Percentiles rank a stretch among this genome's conserved stretches.
Conservation (phyloP, 2,329 filamentous ascomycete species). For the Nemania sp. region DNA sequence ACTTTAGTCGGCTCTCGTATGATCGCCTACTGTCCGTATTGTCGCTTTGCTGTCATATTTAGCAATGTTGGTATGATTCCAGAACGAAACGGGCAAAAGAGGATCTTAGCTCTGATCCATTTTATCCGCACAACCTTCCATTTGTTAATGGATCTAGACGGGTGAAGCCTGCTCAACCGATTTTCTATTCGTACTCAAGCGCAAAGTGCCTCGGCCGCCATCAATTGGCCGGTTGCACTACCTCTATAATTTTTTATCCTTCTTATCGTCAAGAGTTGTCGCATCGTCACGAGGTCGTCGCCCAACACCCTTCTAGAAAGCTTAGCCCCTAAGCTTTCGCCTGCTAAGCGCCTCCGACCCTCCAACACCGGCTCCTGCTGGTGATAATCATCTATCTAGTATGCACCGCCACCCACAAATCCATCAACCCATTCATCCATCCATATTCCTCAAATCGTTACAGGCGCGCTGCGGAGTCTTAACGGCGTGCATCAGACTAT, state of each 20-base stretch:
- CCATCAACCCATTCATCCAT: slow-evolving; percentile 9
- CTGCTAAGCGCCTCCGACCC: slow-evolving; percentile 16
- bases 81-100: slow-evolving; percentile 8
- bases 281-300: slow-evolving; percentile 19
- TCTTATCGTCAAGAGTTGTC: slow-evolving; percentile 23
- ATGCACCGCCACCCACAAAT: slow-evolving; percentile 19
- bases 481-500: slow-evolving; percentile 13
- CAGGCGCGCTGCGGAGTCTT: slow-evolving; percentile 3
- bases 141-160: slow-evolving; percentile 20
- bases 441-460: slow-evolving; percentile 17
- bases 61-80: slow-evolving; percentile 7
- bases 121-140: slow-evolving; percentile 12
- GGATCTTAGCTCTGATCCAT: slow-evolving; percentile 2
- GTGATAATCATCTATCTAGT: slow-evolving; percentile 18
- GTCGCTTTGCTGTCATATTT: slow-evolving; percentile 13
- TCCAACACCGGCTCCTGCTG: slow-evolving; percentile 20
- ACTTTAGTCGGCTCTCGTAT: slow-evolving; percentile 15
- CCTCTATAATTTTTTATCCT: too few relatives aligned
- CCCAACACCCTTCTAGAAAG: slow-evolving; percentile 18
- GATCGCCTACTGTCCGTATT: too few relatives aligned
- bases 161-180: slow-evolving; percentile 8
- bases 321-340: slow-evolving; percentile 15
- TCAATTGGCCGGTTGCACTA: too few relatives aligned
- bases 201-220: slow-evolving; percentile 15
- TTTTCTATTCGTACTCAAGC: slow-evolving; percentile 22